Base-by-base conservation (phyloP, 2,329 filamentous ascomycete species). In the Aureobasidium sp. region DNA sequence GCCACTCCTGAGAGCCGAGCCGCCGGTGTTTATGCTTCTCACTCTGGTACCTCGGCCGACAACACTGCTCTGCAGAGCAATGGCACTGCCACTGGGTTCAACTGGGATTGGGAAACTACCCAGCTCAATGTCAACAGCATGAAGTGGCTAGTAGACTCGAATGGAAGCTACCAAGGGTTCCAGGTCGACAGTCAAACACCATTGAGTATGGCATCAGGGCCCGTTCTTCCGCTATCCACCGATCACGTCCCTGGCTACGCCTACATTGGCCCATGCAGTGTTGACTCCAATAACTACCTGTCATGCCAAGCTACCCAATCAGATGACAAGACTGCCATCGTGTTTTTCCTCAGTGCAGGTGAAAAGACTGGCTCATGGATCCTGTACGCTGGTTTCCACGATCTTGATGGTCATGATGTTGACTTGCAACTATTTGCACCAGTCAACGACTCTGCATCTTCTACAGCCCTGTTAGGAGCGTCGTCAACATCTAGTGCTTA, bases 371-470 rank as follows among this genome's bases (percentile, higher is more conserved):
- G 31, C 12, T 58, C 54, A 0, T 58, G 54, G 54, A 27, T 58
- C 17, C 39, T 58, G 40, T 58, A 58, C 33, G 54, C 54, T 3
- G 54, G 54, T 22, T 58, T 47, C 42, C 44, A 58, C n/a, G 42
- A 47, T 48, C 15, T 15, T 4, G 29, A 7, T 8, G 14, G 48
- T 27, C 54, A 11, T 9, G 31, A 58, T 37, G 54, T 58, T 29
- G 31, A 47, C 19, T 15, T 58, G 31, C 54, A 58, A 11, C 8
- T 58, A 17, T 22, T 58, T 14, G 40, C 40, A 22, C 29, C 53
- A 3, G 5, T 27, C 6, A 12, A 27, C 1, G 7, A 27, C 2
- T 22, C 53, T 33, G 27, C 29, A 24, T 35, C 53, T 35, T 33
- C 53, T 4, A 33, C 53, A 17, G 5, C 8, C 6, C 5, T 29